Percentiles rank a stretch among this genome's conserved stretches.
phyloP scores from a whole-genome alignment of 2,329 filamentous ascomycete species.

The Cladophialophora immunda region DNA sequence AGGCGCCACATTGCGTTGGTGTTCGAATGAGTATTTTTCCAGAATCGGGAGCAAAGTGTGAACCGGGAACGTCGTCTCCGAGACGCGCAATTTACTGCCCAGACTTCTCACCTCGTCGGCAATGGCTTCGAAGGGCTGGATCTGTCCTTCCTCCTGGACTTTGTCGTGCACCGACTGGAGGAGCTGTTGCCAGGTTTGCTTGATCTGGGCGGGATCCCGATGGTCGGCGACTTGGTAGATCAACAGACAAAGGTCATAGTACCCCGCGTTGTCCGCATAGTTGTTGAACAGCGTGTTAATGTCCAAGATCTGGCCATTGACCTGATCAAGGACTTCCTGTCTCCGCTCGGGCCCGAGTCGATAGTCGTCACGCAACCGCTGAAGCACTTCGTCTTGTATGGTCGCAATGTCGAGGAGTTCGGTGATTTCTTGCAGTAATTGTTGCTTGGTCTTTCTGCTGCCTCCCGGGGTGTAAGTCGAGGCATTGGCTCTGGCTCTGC shows the following conservation, averaged over 20 bases:
- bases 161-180: constrained; percentile 74
- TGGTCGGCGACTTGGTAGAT: constrained; percentile 94
- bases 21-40: constrained; percentile 61
- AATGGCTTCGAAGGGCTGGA: constrained; percentile 59
- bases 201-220: constrained; percentile 84
- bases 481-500: constrained; percentile 89
- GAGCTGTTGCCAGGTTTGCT: constrained; percentile 82
- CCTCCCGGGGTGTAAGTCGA: constrained; percentile 81
- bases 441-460: constrained; percentile 80
- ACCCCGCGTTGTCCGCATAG: constrained; percentile 88
- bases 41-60: constrained; percentile 63
- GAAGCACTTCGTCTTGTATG: constrained; percentile 90
- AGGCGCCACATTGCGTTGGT: constrained; percentile 57
- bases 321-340: constrained; percentile 68
- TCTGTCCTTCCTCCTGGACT: constrained; percentile 54
- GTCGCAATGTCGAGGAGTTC: constrained; percentile 91
- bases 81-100: constrained; percentile 64
- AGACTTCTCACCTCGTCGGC: constrained; percentile 65
- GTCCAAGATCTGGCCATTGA: constrained; percentile 80
- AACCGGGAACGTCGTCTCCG: constrained; percentile 66
- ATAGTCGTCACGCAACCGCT: constrained; percentile 75
- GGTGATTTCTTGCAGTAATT: constrained; percentile 82
- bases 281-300: constrained; percentile 90
- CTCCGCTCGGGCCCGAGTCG: constrained; percentile 72
- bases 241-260: constrained; percentile 90